Base-by-base conservation (phyloP, 106 monocot genomes). In the Apostasia ramifera region DNA sequence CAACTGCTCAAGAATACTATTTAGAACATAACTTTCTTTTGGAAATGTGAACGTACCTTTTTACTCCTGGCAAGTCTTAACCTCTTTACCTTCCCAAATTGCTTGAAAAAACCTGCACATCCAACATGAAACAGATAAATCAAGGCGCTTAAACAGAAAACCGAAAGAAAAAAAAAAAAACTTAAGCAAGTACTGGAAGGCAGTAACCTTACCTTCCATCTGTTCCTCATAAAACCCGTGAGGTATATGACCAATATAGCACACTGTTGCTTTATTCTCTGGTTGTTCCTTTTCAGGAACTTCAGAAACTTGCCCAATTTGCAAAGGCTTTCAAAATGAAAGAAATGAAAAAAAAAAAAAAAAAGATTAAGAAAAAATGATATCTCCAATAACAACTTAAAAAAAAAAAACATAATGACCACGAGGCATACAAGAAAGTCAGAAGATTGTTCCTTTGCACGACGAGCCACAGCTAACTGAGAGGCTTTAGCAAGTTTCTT, bases 151-250 rank as follows among this genome's bases (percentile, higher is more conserved):
- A 38, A 6, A 2, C 9, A 59, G 8, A 50, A 40, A 40, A 42
- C 37, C 10, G 50, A 41, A 44, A 10, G 44, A 59, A 76, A 74
- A 41, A 47, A 50, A 55, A 2, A 71, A 7, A 47, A 39, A 49
- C 46, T 12, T 69, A 44, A 42, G 15, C 26, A 42, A 69, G 2
- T 63, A 41, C 1, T 8, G 6, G 5, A 14, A 6, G 14, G 44
- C 44, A 11, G 39, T 62, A 62, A 13, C 47, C 55, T 37, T 12
- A 92, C 97, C 97, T 92, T 92, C 76, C 89, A 97, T 97, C 70
- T 97, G 74, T 8, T 92, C 89, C 79, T 97, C 97, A 63, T 97
- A 97, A 60, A 97, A 97, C 5, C 97, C 97, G 78, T 97, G 97
- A 75, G 97, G 97, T 53, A 97, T 97, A 38, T 78, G 97, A 5